Percentiles rank a stretch among this genome's conserved stretches.
phyloP scores from a whole-genome alignment of 257 asterid genomes.

The Mentha longifolia region DNA sequence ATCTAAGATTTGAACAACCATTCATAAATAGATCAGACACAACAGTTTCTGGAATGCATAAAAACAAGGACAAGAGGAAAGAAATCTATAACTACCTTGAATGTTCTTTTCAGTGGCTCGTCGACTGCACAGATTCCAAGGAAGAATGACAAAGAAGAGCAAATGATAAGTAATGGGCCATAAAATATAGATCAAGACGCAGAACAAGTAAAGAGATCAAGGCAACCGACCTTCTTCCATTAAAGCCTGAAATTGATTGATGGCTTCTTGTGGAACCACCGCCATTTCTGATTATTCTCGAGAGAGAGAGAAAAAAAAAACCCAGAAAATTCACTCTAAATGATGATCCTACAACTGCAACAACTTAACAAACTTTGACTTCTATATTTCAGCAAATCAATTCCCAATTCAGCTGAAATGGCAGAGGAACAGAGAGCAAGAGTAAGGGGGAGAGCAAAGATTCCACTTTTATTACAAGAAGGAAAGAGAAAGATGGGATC shows the following conservation, averaged over 20 bases:
- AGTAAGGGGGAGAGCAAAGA: slow-evolving; percentile 43
- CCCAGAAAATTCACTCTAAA: neutral
- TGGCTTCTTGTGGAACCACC: slow-evolving; percentile 68
- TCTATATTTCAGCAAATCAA: slow-evolving; percentile 26
- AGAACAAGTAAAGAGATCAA: slow-evolving; percentile 27
- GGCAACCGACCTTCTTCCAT: slow-evolving; percentile 62
- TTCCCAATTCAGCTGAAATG: slow-evolving; percentile 19
- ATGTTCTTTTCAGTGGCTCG: slow-evolving; percentile 57
- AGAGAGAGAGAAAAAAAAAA: neutral
- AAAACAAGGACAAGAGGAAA: neutral
- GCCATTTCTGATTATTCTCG: slow-evolving; percentile 48
- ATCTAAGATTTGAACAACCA: slow-evolving; percentile 12
- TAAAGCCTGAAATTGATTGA: slow-evolving; percentile 55
- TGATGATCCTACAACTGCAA: slow-evolving; percentile 12
- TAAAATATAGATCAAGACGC: slow-evolving; percentile 25
- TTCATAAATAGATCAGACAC: slow-evolving; percentile 33
- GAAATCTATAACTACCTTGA: slow-evolving; percentile 47
- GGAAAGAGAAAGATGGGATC: slow-evolving; percentile 42
- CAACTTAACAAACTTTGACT: slow-evolving; percentile 29
- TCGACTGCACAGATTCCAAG: slow-evolving; percentile 55
- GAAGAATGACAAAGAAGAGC: slow-evolving; percentile 3
- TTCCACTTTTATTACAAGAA: slow-evolving; percentile 39
- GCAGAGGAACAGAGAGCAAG: neutral
- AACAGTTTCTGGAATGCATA: neutral
- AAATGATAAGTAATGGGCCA: slow-evolving; percentile 21